Percentiles rank a stretch among this genome's conserved stretches.
phyloP scores from a whole-genome alignment of 306 rosid species.

The Vicia faba region DNA sequence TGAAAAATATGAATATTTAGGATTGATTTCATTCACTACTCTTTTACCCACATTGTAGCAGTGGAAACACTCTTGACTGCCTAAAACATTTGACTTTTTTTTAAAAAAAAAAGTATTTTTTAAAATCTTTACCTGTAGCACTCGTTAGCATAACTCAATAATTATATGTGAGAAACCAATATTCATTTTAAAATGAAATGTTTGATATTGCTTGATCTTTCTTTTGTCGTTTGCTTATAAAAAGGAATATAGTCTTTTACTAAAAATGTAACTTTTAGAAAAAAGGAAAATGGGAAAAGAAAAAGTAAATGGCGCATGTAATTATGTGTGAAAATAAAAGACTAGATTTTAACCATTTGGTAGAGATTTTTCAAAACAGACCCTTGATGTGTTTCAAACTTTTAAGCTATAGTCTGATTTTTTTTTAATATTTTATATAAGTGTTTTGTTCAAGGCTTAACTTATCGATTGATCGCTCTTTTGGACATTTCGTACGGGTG shows the following conservation, averaged over 20 bases:
- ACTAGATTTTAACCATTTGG: background rate
- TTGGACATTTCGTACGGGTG: too few relatives aligned
- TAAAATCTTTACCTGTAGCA: too few relatives aligned
- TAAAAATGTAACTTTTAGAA: background rate
- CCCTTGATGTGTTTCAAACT: constrained; percentile 3
- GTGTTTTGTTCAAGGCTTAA: background rate
- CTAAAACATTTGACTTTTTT: too few relatives aligned
- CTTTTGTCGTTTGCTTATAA: background rate
- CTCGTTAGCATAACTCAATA: too few relatives aligned
- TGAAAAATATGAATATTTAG: constrained; percentile 12
- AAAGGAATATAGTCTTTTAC: constrained; percentile 3
- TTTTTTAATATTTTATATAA: background rate
- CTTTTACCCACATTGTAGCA: too few relatives aligned
- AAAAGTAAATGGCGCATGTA: constrained; percentile 13
- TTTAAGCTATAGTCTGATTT: background rate
- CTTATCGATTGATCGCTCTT: background rate
- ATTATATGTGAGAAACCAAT: background rate
- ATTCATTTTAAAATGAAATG: background rate
- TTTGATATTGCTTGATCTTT: background rate
- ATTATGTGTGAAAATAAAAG: constrained; percentile 5
- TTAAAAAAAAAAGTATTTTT: too few relatives aligned
- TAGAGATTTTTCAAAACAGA: background rate
- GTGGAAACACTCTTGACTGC: too few relatives aligned
- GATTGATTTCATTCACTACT: constrained; percentile 10
- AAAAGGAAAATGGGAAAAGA: background rate